phyloP scores from a whole-genome alignment of 768 basidiomycete species.

The Gymnopilus junonius region DNA sequence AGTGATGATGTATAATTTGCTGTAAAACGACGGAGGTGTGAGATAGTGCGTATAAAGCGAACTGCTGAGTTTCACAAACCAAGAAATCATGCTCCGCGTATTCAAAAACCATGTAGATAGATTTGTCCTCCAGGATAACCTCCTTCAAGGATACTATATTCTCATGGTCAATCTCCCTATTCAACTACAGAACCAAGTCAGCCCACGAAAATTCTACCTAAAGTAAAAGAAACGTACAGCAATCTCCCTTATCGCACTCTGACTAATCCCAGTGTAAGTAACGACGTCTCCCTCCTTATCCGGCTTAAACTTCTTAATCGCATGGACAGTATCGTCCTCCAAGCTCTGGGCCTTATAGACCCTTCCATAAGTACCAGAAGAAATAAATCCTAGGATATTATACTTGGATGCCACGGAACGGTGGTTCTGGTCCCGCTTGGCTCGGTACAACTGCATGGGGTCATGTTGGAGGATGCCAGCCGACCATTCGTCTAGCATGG shows the following conservation, averaged over 20 bases:
- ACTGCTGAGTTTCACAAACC: slow-evolving; percentile 49
- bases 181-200: slow-evolving; percentile 58
- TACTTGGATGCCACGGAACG: slow-evolving; percentile 81
- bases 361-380: slow-evolving; percentile 97
- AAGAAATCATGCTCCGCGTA: slow-evolving; percentile 99
- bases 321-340: slow-evolving; percentile 76
- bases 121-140: slow-evolving; percentile 97
- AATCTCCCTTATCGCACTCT: slow-evolving; percentile 97
- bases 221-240: slow-evolving; percentile 39
- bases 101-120: slow-evolving; percentile 99
- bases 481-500: slow-evolving; percentile 10
- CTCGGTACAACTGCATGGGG: slow-evolving; percentile 86
- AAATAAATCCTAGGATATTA: slow-evolving; percentile 94
- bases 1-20: slow-evolving; percentile 99
- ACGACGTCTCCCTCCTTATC: slow-evolving; percentile 98
- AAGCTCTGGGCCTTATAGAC: slow-evolving; percentile 94
- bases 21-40: slow-evolving; percentile 32
- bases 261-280: slow-evolving; percentile 97
- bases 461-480: slow-evolving; percentile 56
- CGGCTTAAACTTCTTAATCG: slow-evolving; percentile 99
- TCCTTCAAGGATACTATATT: slow-evolving; percentile 92
- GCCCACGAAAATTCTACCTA: neutral
- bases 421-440: slow-evolving; percentile 73
- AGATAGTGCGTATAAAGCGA: neutral
- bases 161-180: slow-evolving; percentile 88